These are phyloP conservation scores for Prinsepia uniflora DNA, from an alignment of 306 rosid species.

Conservation along the genomic window DNA sequence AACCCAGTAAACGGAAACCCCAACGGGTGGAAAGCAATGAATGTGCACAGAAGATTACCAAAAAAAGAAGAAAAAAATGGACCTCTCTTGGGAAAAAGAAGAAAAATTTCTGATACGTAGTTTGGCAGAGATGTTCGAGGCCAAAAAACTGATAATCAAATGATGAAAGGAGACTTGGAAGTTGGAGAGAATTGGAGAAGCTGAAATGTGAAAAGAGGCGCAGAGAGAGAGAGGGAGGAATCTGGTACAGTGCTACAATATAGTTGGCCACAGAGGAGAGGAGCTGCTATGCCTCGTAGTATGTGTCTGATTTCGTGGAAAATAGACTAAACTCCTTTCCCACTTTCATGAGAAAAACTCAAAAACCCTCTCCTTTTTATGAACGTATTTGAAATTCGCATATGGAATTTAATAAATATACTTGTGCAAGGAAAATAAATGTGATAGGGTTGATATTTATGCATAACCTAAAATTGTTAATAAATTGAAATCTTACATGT, in stretches of 20 bases:
- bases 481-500: no score
- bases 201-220: background rate
- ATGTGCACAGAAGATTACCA: background rate
- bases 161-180: background rate
- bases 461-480: no score
- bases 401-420: no score
- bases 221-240: background rate
- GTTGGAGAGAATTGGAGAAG: background rate
- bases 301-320: conserved; percentile 24
- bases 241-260: background rate
- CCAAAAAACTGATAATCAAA: conserved; percentile 3
- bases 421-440: no score
- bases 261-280: background rate
- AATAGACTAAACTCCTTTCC: background rate
- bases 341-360: background rate
- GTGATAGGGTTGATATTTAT: no score
- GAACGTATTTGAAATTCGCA: no score
- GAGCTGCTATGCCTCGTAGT: conserved; percentile 27
- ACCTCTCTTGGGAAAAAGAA: background rate
- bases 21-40: conserved; percentile 24
- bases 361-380: no score
- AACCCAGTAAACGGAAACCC: conserved; percentile 33
- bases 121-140: conserved; percentile 8
- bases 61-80: background rate
- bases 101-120: conserved; percentile 4